Base-by-base conservation (phyloP, 2,329 filamentous ascomycete genomes). In the Ustulina deusta region DNA sequence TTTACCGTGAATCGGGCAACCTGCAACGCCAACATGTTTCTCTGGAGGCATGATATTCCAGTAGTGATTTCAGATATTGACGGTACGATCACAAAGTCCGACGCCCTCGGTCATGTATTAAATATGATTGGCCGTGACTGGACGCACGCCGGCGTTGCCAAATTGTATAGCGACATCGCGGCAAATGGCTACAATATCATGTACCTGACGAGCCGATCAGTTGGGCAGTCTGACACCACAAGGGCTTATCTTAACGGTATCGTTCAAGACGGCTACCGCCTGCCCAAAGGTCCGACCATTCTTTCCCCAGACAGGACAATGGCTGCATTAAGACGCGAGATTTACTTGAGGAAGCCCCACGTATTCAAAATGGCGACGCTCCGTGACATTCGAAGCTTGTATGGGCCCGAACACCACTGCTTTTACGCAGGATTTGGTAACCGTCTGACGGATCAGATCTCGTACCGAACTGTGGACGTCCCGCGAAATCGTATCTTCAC, bases 281-380 rank as follows among this genome's bases (percentile, higher is more conserved):
- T 99, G 42, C 96, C 96, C 0, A 91, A 91, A 72, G 96, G 97
- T 0, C 96, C 96, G 0, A 97, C 97, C 0, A 98, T 99, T 71
- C 89, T 97, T 80, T 97, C 93, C 40, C 97, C 96, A 0, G 96
- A 99, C 79, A 88, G 96, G 62, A 98, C 94, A 0, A 97, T 98
- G 82, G 94, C 97, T 7, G 97, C 96, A 0, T 81, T 99, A 34
- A 87, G 96, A 65, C 90, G 96, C 55, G 96, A 99, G 78, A 89
- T 99, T 6, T 99, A 99, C 78, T 85, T 99, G 29, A 89, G 96
- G 61, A 98, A 99, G 79, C 97, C 96, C 0, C 94, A 99, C 77
- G 93, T 99, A 7, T 99, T 99, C 88, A 99, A 99, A 81, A 99
- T 99, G 97, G 94, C 96, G 1, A 99, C 96, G 70, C 83, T 99